A percentile compares a stretch with the other conserved stretches of the same genome.
These are phyloP conservation scores for Ceratobasidium papillatum DNA, from an alignment of 1,284 basidiomycete species.

Conservation along the genomic window DNA sequence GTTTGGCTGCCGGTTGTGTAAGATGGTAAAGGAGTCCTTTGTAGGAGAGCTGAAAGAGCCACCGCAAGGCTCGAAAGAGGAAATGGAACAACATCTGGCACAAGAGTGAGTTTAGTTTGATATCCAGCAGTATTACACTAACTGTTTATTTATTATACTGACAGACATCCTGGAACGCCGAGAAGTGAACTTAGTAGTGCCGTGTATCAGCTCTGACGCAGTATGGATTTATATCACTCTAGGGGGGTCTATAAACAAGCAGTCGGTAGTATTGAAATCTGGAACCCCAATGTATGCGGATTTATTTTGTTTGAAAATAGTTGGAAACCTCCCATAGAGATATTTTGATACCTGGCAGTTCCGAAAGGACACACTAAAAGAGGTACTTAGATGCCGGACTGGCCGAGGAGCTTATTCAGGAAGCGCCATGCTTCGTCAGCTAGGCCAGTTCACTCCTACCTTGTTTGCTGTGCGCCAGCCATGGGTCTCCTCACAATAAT, in stretches of 20 bases:
- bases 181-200: no score
- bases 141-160: background rate
- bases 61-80: constrained; percentile 14
- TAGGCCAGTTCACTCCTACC: no score
- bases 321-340: no score
- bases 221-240: no score
- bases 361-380: no score
- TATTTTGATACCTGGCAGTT: no score
- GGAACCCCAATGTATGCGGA: no score
- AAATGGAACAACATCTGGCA: constrained; percentile 19
- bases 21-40: background rate
- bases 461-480: background rate
- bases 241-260: no score
- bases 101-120: constrained; percentile 6
- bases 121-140: background rate
- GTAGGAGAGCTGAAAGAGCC: background rate
- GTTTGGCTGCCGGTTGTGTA: constrained; percentile 9
- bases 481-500: constrained; percentile 98
- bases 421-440: background rate
- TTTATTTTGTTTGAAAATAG: no score
- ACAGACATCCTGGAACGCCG: background rate
- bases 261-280: no score
- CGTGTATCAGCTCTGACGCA: no score
- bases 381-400: background rate
- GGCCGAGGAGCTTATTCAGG: no score